A percentile compares a stretch with the other conserved stretches of the same genome.
These are phyloP conservation scores for Fusarium avenaceum DNA, from an alignment of 2,329 filamentous ascomycete genomes.

Conservation along the genomic window DNA sequence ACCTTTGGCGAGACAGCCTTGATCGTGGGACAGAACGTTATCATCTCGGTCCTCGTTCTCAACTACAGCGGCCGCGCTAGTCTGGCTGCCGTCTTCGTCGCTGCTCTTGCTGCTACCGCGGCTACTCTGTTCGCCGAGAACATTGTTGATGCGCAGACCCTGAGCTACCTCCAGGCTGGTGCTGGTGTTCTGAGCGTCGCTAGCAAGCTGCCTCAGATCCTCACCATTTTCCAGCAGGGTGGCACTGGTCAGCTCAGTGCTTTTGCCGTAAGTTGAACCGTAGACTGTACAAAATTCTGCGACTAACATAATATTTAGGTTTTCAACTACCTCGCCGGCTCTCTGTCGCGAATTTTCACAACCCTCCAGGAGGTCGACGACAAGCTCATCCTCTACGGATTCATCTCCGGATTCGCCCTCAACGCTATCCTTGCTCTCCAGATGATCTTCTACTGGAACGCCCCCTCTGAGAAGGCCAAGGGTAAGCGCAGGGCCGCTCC, in stretches of 20 bases:
- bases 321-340: slow-evolving; percentile 97
- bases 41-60: slow-evolving; percentile 88
- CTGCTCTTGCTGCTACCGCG: slow-evolving; percentile 76
- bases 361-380: slow-evolving; percentile 98
- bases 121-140: slow-evolving; percentile 77
- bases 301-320: slow-evolving; percentile 69
- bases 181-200: slow-evolving; percentile 86
- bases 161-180: slow-evolving; percentile 85
- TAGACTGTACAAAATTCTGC: fast-evolving
- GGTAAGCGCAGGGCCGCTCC: slow-evolving; percentile 58
- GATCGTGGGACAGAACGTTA: slow-evolving; percentile 91
- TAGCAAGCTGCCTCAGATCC: slow-evolving; percentile 94
- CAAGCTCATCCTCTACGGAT: slow-evolving; percentile 94
- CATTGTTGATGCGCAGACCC: slow-evolving; percentile 73
- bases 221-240: slow-evolving; percentile 85
- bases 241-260: slow-evolving; percentile 96
- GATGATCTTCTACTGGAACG: slow-evolving; percentile 98
- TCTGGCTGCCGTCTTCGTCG: slow-evolving; percentile 82
- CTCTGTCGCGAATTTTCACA: slow-evolving; percentile 94
- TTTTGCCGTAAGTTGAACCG: slow-evolving; percentile 79
- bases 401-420: slow-evolving; percentile 89
- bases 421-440: slow-evolving; percentile 89
- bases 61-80: slow-evolving; percentile 79
- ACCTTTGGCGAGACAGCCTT: slow-evolving; percentile 96
- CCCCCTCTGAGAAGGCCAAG: slow-evolving; percentile 63